Evolutionary conservation across 495 filamentous ascomycete species (phyloP).

Genomic region (Sabuloglossum arenarium): DNA sequence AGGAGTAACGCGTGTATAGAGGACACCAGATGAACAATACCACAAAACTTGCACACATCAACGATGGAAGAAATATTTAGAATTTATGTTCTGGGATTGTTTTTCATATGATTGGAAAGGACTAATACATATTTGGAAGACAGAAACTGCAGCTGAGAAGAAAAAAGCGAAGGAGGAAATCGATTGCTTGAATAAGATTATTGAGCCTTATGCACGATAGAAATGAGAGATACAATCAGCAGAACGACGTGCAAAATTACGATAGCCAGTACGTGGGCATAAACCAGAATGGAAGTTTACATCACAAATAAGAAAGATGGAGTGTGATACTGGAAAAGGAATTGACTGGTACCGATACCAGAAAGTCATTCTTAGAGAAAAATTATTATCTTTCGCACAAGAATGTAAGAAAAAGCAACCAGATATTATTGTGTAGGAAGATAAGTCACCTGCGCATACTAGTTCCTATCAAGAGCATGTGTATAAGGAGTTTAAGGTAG

Average conservation of each 20-base stretch:
- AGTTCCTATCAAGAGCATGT: constrained; percentile 10
- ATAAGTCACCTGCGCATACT: background rate
- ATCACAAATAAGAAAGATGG: background rate
- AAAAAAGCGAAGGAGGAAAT: background rate
- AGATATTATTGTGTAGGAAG: background rate
- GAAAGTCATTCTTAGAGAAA: constrained; percentile 11
- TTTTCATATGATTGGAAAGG: constrained; percentile 3
- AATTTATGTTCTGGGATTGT: too few relatives aligned
- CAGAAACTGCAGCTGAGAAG: background rate
- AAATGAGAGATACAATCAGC: background rate
- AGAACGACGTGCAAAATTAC: background rate
- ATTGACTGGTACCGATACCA: constrained; percentile 13
- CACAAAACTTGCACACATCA: background rate
- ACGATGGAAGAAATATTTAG: background rate
- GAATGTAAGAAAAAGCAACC: constrained; percentile 6
- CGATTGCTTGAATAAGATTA: background rate
- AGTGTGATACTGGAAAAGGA: background rate
- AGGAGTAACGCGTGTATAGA: background rate
- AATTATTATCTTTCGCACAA: constrained; percentile 16
- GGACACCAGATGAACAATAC: background rate
- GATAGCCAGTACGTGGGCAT: background rate
- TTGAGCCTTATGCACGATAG: background rate
- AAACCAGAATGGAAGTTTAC: background rate
- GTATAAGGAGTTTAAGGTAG: constrained; percentile 7
- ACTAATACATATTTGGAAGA: background rate